Base-by-base conservation (phyloP, 148 eudicot species). In the Gaultheria prostrata region DNA sequence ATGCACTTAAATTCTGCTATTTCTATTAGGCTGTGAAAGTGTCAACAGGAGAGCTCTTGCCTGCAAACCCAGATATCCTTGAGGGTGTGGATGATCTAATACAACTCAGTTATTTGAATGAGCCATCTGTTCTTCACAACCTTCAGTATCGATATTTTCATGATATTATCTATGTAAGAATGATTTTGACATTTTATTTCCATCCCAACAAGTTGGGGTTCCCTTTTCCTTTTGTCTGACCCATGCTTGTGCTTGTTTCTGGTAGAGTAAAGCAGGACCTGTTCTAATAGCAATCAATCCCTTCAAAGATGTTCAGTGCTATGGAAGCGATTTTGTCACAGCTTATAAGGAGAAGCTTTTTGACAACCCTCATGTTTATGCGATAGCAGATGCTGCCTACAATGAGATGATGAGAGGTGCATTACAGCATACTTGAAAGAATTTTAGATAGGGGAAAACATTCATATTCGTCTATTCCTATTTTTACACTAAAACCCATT, bases 271-370 rank as follows among this genome's bases (percentile, higher is more conserved):
- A 88, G 98, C 98, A 35, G 99, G 99, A 65, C 97, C 97, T 84
- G 92, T 95, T 83, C 84, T 97, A 85, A 88, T 97, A 86, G 99
- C 98, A 63, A 88, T 95, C 86, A 97, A 97, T 91, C 99, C 99
- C 48, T 95, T 93, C 88, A 97, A 95, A 90, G 81, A 87, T 85
- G 88, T 94, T 76, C 89, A 89, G 56, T 83, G 92, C 79, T 91
- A 89, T 85, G 99, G 95, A 76, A 90, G 86, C 73, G 92, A 92
- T 69, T 83, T 84, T 79, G 83, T 92, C 82, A 82, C 86, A 53
- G 91, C 93, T 84, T 94, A 94, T 75, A 91, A 87, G 87, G 82
- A 91, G 87, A 97, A 92, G 81, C 91, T 91, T 84, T 89, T 89
- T 35, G 94, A 94, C 87, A 90, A 92, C 76, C 99, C 99, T 83